A percentile compares a stretch with the other conserved stretches of the same genome.
phyloP scores from a whole-genome alignment of 345 rosid genomes.

The Ceriops tagal region DNA sequence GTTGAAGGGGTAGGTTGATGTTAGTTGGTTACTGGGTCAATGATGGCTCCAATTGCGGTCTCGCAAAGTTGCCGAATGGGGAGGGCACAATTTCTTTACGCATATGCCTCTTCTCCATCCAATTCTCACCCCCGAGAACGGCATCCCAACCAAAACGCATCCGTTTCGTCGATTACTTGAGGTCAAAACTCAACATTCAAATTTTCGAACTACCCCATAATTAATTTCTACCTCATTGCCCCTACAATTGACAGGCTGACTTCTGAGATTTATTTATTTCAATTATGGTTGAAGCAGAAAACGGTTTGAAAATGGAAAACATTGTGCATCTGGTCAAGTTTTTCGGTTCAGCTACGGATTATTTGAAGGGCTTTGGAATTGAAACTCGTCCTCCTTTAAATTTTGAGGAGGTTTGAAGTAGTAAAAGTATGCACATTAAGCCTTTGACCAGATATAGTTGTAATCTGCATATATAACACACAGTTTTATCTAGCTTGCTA shows the following conservation, averaged over 20 bases:
- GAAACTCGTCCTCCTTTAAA: too few relatives aligned
- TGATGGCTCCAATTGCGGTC: not conserved
- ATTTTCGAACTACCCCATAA: not conserved
- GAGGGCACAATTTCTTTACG: conserved; percentile 9
- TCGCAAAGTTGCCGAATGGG: not conserved
- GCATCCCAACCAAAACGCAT: not conserved
- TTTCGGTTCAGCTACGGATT: too few relatives aligned
- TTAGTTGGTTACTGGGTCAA: not conserved
- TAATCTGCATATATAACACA: too few relatives aligned
- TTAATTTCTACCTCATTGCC: not conserved
- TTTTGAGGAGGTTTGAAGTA: too few relatives aligned
- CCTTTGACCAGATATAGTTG: too few relatives aligned
- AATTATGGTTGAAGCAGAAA: too few relatives aligned
- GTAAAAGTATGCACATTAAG: too few relatives aligned
- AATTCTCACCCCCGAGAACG: not conserved
- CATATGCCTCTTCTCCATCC: not conserved
- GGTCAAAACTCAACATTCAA: not conserved
- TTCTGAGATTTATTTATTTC: too few relatives aligned
- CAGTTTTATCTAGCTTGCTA: too few relatives aligned
- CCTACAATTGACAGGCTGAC: not conserved
- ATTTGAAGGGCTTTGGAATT: too few relatives aligned
- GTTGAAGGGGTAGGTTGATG: not conserved
- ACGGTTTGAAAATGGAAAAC: too few relatives aligned
- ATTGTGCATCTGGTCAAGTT: too few relatives aligned
- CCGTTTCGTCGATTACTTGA: not conserved